phyloP scores from a whole-genome alignment of 169 alveolate genomes.

The Eimeria acervulina region DNA sequence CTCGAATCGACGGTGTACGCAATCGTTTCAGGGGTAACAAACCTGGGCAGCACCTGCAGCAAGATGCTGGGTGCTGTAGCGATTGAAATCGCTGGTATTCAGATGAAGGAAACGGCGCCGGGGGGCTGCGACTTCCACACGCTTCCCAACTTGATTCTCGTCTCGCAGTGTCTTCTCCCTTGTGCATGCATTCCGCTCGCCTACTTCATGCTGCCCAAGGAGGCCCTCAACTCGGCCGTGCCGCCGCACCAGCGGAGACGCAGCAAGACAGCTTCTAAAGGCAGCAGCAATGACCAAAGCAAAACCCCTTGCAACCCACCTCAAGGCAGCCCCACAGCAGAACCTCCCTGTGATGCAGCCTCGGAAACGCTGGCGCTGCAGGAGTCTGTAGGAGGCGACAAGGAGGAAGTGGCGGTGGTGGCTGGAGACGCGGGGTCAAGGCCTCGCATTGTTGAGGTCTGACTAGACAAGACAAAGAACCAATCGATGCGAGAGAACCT shows the following conservation, averaged over 20 bases:
- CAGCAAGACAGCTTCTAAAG: neutral
- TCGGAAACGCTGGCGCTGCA: conserved; percentile 41
- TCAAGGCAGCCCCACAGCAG: neutral
- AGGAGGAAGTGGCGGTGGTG: conserved; percentile 18
- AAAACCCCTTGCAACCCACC: neutral
- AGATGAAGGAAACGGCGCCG: neutral
- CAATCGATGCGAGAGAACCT: neutral
- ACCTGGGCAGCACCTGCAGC: conserved; percentile 74
- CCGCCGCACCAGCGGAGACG: conserved; percentile 39
- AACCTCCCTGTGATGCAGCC: neutral
- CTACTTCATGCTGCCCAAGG: conserved; percentile 76
- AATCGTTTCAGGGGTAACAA: conserved; percentile 74
- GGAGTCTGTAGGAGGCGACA: neutral
- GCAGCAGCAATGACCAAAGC: neutral
- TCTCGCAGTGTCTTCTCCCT: conserved; percentile 80
- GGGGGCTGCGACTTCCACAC: conserved; percentile 74
- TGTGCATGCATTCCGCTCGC: conserved; percentile 79
- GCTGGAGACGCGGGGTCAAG: conserved; percentile 10
- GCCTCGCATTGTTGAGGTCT: conserved; percentile 25
- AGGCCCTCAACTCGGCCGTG: conserved; percentile 38
- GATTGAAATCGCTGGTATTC: conserved; percentile 35
- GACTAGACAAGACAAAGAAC: neutral
- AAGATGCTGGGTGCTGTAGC: conserved; percentile 75
- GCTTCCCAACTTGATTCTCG: conserved; percentile 65
- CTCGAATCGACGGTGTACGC: conserved; percentile 79